A percentile compares a stretch with the other conserved stretches of the same genome.
These are phyloP conservation scores for Chlamydomonas asymmetrica DNA, from an alignment of 139 green algal genomes.

Conservation along the genomic window DNA sequence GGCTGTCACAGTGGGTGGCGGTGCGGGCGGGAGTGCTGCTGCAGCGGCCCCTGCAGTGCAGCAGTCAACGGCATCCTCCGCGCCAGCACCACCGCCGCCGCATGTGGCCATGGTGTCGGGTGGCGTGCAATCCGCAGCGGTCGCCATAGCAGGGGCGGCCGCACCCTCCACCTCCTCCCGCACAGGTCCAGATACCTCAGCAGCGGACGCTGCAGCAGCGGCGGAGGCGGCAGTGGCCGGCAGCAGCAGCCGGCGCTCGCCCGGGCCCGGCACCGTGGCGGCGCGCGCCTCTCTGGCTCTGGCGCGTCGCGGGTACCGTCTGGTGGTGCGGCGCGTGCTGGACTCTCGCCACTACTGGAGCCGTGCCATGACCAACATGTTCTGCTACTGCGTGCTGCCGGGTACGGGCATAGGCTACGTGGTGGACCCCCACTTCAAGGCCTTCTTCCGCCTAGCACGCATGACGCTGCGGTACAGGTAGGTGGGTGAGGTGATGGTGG, in stretches of 20 bases:
- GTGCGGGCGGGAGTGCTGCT: too few relatives aligned
- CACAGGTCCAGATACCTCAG: not conserved
- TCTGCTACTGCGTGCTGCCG: slow-evolving; percentile 31
- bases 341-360: slow-evolving; percentile 46
- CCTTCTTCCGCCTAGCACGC: slow-evolving; percentile 30
- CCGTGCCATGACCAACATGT: slow-evolving; percentile 43
- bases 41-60: too few relatives aligned
- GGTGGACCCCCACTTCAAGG: slow-evolving; percentile 44
- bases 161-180: too few relatives aligned
- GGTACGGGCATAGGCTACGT: slow-evolving; percentile 33
- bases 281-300: slow-evolving; percentile 9
- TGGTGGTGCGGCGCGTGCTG: slow-evolving; percentile 44
- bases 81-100: too few relatives aligned
- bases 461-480: slow-evolving; percentile 49
- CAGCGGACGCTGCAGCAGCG: not conserved
- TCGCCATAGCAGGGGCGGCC: too few relatives aligned
- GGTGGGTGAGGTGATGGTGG: too few relatives aligned
- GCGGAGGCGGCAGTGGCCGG: too few relatives aligned
- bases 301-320: slow-evolving; percentile 24
- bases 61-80: too few relatives aligned
- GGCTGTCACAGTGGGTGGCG: too few relatives aligned
- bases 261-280: not conserved
- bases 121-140: too few relatives aligned
- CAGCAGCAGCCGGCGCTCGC: not conserved
- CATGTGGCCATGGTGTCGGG: too few relatives aligned